Evolutionary conservation across 2,329 filamentous ascomycete species (phyloP).

Genomic region (Talaromyces atroroseus): DNA sequence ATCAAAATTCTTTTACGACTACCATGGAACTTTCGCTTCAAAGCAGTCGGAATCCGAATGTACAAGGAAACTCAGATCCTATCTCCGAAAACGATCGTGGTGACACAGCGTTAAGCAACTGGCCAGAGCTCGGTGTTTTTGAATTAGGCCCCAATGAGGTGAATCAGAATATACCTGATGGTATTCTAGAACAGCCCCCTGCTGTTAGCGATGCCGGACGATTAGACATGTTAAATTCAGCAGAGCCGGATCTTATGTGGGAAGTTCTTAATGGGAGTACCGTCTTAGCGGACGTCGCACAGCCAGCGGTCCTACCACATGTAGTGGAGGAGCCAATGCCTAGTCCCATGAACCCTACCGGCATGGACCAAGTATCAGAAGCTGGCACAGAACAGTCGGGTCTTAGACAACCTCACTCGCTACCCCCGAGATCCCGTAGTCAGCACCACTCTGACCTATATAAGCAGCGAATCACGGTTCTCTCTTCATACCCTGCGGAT

Average conservation of each 20-base stretch:
- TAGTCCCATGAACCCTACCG: slow-evolving; percentile 14
- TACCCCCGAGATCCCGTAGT: background rate
- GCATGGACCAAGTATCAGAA: slow-evolving; percentile 4
- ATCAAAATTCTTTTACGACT: slow-evolving; percentile 39
- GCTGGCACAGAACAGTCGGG: slow-evolving; percentile 3
- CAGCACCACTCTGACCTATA: background rate
- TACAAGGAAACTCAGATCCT: slow-evolving; percentile 11
- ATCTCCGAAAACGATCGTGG: slow-evolving; percentile 3
- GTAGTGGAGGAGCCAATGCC: slow-evolving; percentile 26
- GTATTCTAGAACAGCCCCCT: background rate
- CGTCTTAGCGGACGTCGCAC: slow-evolving; percentile 9
- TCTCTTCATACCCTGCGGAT: slow-evolving; percentile 39
- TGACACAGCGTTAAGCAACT: background rate
- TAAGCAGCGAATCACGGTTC: slow-evolving; percentile 36
- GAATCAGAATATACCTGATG: slow-evolving; percentile 3
- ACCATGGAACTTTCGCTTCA: slow-evolving; percentile 41
- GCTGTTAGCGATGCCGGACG: background rate
- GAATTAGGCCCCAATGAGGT: slow-evolving; percentile 12
- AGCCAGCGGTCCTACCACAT: slow-evolving; percentile 27
- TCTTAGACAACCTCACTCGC: background rate
- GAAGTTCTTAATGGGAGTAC: slow-evolving; percentile 11
- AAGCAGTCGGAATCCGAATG: slow-evolving; percentile 28
- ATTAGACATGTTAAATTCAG: background rate
- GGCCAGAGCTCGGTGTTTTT: background rate
- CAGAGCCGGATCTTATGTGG: slow-evolving; percentile 11